Evolutionary conservation across 352 stramenopile species (phyloP).

Genomic region (Phytophthora multivora): DNA sequence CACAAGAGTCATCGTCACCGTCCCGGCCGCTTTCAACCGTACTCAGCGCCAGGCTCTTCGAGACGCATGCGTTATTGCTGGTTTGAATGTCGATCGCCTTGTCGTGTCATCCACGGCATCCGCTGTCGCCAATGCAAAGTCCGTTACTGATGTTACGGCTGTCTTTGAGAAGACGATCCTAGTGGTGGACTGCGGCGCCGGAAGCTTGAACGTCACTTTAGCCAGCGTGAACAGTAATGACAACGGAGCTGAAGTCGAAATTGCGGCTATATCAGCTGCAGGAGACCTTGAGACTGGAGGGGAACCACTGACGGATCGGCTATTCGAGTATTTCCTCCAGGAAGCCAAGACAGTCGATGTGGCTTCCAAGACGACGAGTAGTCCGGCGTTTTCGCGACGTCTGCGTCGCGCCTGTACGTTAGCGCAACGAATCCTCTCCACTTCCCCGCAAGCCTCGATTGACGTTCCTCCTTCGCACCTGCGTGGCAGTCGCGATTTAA

Average conservation of each 20-base stretch:
- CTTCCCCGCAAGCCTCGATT: conserved; percentile 34
- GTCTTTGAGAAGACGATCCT: conserved; percentile 36
- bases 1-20: conserved; percentile 27
- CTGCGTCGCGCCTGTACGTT: conserved; percentile 42
- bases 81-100: conserved; percentile 28
- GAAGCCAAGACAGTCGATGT: conserved; percentile 6
- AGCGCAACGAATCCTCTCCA: conserved; percentile 52
- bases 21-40: conserved; percentile 49
- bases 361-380: neutral
- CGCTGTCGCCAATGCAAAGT: conserved; percentile 21
- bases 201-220: conserved; percentile 38
- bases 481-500: conserved; percentile 4
- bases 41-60: conserved; percentile 49
- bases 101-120: conserved; percentile 46
- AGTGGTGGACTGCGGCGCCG: conserved; percentile 40
- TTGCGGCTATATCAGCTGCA: conserved; percentile 20
- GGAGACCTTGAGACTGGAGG: conserved; percentile 25
- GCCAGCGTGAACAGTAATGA: conserved; percentile 8
- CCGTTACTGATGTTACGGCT: neutral
- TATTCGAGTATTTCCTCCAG: conserved; percentile 25
- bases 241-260: conserved; percentile 18
- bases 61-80: conserved; percentile 45
- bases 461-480: conserved; percentile 35
- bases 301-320: conserved; percentile 20
- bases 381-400: conserved; percentile 16